A percentile compares a stretch with the other conserved stretches of the same genome.
Evolutionary conservation across 805 yeast species (phyloP).

Genomic region (Wickerhamomyces ciferrii): DNA sequence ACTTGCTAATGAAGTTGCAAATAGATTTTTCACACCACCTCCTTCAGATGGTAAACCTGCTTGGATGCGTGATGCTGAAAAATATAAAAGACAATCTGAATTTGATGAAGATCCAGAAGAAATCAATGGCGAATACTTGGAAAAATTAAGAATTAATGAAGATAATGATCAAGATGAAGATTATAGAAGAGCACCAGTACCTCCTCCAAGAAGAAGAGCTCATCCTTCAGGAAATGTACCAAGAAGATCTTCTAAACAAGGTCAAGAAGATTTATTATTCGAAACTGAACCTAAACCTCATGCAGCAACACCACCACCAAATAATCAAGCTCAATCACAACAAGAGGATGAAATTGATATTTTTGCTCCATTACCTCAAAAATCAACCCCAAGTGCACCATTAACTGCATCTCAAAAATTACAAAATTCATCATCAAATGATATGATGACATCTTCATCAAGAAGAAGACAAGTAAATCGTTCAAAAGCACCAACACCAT

Average conservation of each 20-base stretch:
- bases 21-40: conserved; percentile 19
- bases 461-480: conserved; percentile 9
- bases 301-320: conserved; percentile 2
- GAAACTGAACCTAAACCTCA: conserved; percentile 4
- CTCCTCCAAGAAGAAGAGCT: conserved; percentile 1
- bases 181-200: neutral
- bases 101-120: conserved; percentile 43
- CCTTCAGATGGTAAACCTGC: conserved; percentile 45
- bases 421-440: conserved; percentile 3
- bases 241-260: neutral
- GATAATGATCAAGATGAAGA: neutral
- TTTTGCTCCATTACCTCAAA: conserved; percentile 6
- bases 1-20: conserved; percentile 23
- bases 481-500: neutral
- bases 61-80: conserved; percentile 66
- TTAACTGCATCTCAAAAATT: conserved; percentile 1
- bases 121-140: conserved; percentile 26
- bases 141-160: conserved; percentile 2
- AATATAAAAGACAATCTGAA: conserved; percentile 33
- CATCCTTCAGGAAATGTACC: neutral
- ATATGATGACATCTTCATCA: conserved; percentile 20
- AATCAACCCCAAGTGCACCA: neutral
- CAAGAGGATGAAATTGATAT: conserved; percentile 6
- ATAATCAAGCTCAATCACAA: neutral
- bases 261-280: neutral